Base-by-base conservation (phyloP, 1,284 basidiomycete genomes). In the Grifola frondosa region DNA sequence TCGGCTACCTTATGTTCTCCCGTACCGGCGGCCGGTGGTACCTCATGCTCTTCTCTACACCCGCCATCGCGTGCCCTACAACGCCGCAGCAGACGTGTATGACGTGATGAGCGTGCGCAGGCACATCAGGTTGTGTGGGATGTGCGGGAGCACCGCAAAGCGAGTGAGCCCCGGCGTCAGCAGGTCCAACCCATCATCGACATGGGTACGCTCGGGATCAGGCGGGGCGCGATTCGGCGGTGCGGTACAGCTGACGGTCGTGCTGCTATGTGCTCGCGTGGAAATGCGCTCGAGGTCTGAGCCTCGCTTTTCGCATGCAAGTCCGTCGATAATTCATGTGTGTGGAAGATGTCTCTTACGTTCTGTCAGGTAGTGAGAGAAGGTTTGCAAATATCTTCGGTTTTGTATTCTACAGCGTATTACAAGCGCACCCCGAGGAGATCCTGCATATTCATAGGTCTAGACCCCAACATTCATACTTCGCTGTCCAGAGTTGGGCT, bases 231-330 rank as follows among this genome's bases (percentile, higher is more conserved):
- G 32, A 48, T 35, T 60, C 57, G 2, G 56, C 44, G 45, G 67
- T 66, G 21, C 66, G 60, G n/a, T n/a, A n/a, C n/a, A n/a, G n/a
- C 48, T 73, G 63, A 44, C 74, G 63, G 50, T 73, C 68, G n/a
- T n/a, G n/a, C n/a, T n/a, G n/a, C n/a, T n/a, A n/a, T n/a, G n/a
- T n/a, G 38, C 72, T 68, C 5, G 48, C 58, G 34, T 76, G 40
- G 88, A 84, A 1, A 86, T 81, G 15, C 94, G 83, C 48, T 98
- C 96, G 42, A 99, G 79, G 63, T 99, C 96, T 0, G 92, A 88
- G 7, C n/a, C n/a, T n/a, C n/a, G n/a, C n/a, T n/a, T 96, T 77
- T 12, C 98, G 80, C 7, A 97, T 73, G 59, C 98, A 99, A 53
- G 98, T 81, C 7, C 96, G 84, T 12, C 95, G 81, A 1, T 93